Evolutionary conservation across 257 asterid genomes (phyloP).

Genomic region (Galeopsis tetrahit): DNA sequence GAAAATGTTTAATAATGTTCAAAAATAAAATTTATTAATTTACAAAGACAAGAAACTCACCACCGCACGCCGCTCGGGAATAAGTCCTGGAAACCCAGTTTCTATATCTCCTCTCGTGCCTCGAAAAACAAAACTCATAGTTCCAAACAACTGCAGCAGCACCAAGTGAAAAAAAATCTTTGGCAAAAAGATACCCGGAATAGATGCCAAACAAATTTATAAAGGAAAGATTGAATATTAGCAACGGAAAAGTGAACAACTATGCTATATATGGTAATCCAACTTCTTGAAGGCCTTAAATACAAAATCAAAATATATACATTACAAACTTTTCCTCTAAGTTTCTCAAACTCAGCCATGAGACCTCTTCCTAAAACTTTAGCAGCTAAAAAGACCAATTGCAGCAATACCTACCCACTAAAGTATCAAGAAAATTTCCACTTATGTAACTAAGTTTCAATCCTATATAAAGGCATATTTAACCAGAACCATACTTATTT

Average conservation of each 20-base stretch:
- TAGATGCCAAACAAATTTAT: slow-evolving; percentile 4
- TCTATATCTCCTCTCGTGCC: slow-evolving; percentile 93
- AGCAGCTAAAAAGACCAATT: slow-evolving; percentile 12
- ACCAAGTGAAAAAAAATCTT: slow-evolving; percentile 18
- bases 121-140: slow-evolving; percentile 97
- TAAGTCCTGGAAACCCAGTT: slow-evolving; percentile 85
- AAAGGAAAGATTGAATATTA: slow-evolving; percentile 21
- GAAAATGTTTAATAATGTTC: neutral
- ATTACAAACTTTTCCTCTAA: slow-evolving; percentile 1
- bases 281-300: neutral
- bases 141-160: slow-evolving; percentile 33
- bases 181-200: slow-evolving; percentile 25
- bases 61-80: slow-evolving; percentile 91
- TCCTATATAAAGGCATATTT: neutral
- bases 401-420: slow-evolving; percentile 12
- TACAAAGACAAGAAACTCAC: slow-evolving; percentile 46
- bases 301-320: neutral
- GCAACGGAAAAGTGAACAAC: slow-evolving; percentile 2
- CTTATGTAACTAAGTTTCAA: slow-evolving; percentile 17
- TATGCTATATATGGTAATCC: slow-evolving; percentile 20
- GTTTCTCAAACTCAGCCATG: slow-evolving; percentile 11
- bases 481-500: neutral
- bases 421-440: neutral
- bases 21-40: neutral
- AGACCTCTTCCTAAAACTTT: neutral